phyloP scores from a whole-genome alignment of 768 basidiomycete species.

The Terana coerulea region DNA sequence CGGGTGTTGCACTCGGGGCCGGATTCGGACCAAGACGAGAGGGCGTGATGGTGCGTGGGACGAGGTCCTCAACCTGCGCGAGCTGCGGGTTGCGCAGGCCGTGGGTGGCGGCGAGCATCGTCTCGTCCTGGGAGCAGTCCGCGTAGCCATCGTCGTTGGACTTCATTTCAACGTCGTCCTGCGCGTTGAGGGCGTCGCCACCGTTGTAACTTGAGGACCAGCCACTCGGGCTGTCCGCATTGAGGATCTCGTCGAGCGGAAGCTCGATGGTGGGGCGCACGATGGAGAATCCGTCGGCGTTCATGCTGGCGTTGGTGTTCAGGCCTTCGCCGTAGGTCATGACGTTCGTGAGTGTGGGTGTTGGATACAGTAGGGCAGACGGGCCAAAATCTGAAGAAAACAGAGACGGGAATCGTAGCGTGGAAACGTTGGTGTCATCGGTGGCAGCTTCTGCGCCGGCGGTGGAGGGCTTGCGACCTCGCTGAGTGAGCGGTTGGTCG shows the following conservation, averaged over 20 bases:
- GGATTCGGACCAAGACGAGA: slow-evolving; percentile 55
- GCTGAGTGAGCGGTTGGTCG: slow-evolving; percentile 36
- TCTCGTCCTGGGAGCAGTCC: slow-evolving; percentile 23
- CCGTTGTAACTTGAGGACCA: slow-evolving; percentile 22
- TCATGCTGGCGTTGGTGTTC: slow-evolving; percentile 35
- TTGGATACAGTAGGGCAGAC: slow-evolving; percentile 63
- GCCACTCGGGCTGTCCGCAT: slow-evolving; percentile 35
- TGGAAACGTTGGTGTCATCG: slow-evolving; percentile 25
- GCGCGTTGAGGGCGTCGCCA: slow-evolving; percentile 15
- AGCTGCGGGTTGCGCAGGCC: slow-evolving; percentile 32
- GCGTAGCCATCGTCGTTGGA: slow-evolving; percentile 15
- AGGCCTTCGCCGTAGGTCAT: slow-evolving; percentile 81
- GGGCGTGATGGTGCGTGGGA: slow-evolving; percentile 53
- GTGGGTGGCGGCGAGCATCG: slow-evolving; percentile 28
- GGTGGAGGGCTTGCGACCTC: slow-evolving; percentile 25
- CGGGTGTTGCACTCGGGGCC: slow-evolving; percentile 36
- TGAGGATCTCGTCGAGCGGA: slow-evolving; percentile 78
- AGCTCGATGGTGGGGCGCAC: slow-evolving; percentile 80
- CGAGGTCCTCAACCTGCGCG: slow-evolving; percentile 38
- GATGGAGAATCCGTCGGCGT: slow-evolving; percentile 56
- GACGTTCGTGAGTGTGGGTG: slow-evolving; percentile 61
- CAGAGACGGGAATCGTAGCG: slow-evolving; percentile 67
- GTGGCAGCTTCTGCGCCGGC: slow-evolving; percentile 15
- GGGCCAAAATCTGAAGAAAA: slow-evolving; percentile 79
- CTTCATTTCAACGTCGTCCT: slow-evolving; percentile 32